A percentile compares a stretch with the other conserved stretches of the same genome.
These are phyloP conservation scores for Nannochloropsis limnetica DNA, from an alignment of 352 stramenopile genomes.

Conservation along the genomic window DNA sequence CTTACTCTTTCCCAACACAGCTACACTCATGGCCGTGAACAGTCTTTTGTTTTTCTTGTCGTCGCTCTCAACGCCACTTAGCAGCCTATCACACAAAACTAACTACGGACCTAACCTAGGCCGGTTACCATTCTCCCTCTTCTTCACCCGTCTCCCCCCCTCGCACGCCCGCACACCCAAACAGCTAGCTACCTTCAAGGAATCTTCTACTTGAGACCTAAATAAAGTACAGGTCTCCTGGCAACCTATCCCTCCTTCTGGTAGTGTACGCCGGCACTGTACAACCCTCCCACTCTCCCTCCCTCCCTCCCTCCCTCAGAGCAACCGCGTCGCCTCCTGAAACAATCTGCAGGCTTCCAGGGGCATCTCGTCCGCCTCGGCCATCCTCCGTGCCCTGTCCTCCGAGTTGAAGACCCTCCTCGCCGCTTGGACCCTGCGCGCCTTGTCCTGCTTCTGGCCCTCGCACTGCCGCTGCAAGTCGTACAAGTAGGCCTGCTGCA, in stretches of 20 bases:
- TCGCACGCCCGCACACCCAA: not conserved
- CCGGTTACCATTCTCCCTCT: not conserved
- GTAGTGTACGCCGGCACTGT: not conserved
- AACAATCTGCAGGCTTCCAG: slow-evolving; percentile 36
- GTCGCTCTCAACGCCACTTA: not conserved
- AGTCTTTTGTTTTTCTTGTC: not conserved
- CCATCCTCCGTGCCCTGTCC: slow-evolving; percentile 32
- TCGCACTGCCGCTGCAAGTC: slow-evolving; percentile 42
- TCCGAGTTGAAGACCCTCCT: slow-evolving; percentile 30
- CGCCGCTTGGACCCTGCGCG: slow-evolving; percentile 32
- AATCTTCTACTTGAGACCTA: no score
- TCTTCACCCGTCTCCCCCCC: not conserved
- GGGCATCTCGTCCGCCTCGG: slow-evolving; percentile 37
- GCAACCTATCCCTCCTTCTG: no score
- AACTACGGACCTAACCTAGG: not conserved
- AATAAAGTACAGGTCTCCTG: no score
- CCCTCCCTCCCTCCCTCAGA: not conserved
- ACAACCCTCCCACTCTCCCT: not conserved
- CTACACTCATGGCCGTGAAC: not conserved
- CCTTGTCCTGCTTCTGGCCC: slow-evolving; percentile 36
- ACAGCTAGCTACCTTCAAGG: no score
- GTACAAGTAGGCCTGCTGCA: slow-evolving; percentile 34
- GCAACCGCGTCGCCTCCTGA: slow-evolving; percentile 2
- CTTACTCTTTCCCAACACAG: not conserved
- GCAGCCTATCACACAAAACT: not conserved